Conservation (phyloP, 352 stramenopile genomes). For the Pythium grandisporangium region DNA sequence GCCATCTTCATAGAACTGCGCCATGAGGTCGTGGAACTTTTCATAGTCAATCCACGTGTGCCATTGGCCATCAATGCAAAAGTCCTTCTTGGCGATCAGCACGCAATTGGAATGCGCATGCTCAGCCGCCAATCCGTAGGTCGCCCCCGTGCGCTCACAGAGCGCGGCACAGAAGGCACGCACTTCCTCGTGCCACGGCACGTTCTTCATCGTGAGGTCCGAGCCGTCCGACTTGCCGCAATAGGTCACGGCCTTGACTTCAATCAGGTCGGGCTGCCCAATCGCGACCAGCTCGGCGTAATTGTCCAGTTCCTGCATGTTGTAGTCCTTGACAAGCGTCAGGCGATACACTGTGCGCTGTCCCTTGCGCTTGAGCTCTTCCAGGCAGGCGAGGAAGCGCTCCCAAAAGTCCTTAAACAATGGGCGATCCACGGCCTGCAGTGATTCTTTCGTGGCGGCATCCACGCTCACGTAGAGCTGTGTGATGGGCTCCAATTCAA, state of each 20-base stretch:
- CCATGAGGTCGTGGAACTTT: constrained; percentile 90
- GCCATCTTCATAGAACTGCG: constrained; percentile 74
- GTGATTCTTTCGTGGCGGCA: constrained; percentile 92
- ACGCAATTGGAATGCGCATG: constrained; percentile 96
- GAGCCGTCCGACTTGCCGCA: constrained; percentile 97
- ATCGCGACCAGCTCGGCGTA: constrained; percentile 93
- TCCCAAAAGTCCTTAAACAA: constrained; percentile 98
- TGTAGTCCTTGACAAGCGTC: constrained; percentile 98
- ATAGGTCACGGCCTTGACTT: constrained; percentile 98
- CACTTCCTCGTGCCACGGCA: constrained; percentile 97
- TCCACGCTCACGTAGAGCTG: constrained; percentile 99
- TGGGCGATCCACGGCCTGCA: constrained; percentile 94
- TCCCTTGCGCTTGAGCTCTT: constrained; percentile 90
- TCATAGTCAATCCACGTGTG: constrained; percentile 99
- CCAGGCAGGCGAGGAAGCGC: constrained; percentile 88
- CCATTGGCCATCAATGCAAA: constrained; percentile 88
- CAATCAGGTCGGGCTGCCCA: constrained; percentile 88
- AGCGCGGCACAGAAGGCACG: constrained; percentile 85
- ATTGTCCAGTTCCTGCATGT: constrained; percentile 94
- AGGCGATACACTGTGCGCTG: constrained; percentile 96
- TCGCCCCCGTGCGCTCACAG: constrained; percentile 61
- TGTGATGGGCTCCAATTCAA: constrained; percentile 92
- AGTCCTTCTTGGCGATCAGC: constrained; percentile 90
- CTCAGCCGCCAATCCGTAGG: constrained; percentile 93
- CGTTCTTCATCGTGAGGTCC: constrained; percentile 97